Evolutionary conservation across 495 filamentous ascomycete species (phyloP).

Genomic region (Penicillium waksmanii): DNA sequence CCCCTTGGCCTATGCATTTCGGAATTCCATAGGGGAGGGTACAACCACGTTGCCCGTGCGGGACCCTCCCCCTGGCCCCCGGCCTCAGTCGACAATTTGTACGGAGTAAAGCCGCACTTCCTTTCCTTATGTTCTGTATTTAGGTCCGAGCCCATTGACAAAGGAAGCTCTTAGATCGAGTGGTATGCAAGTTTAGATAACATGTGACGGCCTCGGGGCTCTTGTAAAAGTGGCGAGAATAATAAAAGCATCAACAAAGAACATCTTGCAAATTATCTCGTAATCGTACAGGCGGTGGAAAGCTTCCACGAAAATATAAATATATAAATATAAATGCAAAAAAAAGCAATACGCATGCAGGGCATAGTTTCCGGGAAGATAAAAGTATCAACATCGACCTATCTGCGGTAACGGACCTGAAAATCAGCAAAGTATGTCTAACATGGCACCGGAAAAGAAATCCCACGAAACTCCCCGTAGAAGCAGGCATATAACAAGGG

Average conservation of each 20-base stretch:
- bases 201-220: neutral
- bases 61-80: constrained; percentile 16
- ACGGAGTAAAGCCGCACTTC: neutral
- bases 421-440: constrained; percentile 4
- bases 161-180: neutral
- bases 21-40: constrained; percentile 21
- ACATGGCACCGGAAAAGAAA: neutral
- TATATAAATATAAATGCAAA: neutral
- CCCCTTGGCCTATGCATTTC: constrained; percentile 20
- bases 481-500: neutral
- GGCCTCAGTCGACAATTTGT: constrained; percentile 14
- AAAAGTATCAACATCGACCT: neutral
- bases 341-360: neutral
- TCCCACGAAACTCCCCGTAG: neutral
- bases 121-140: neutral
- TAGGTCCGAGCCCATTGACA: constrained; percentile 10
- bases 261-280: neutral
- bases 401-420: neutral
- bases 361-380: constrained; percentile 2
- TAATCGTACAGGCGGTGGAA: too few relatives aligned
- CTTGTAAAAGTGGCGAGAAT: neutral
- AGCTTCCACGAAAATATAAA: neutral
- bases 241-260: neutral
- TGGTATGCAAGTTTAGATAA: neutral
- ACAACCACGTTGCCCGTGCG: constrained; percentile 32